phyloP scores from a whole-genome alignment of 2,329 filamentous ascomycete genomes.

The Tolypocladium cylindrosporum region DNA sequence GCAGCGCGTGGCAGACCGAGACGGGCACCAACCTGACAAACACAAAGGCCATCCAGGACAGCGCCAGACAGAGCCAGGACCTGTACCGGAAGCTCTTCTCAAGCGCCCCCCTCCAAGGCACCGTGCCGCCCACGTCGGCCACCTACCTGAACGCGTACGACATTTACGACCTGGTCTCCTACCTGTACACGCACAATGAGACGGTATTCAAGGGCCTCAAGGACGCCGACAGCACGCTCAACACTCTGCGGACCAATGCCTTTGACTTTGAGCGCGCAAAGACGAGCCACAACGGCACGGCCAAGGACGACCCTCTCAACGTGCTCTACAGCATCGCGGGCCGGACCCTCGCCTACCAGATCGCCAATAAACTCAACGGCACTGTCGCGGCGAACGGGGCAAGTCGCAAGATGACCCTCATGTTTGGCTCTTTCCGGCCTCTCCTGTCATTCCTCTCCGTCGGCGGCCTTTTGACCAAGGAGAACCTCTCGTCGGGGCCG shows the following conservation, averaged over 20 bases:
- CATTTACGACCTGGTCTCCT: constrained; percentile 46
- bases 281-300: constrained; percentile 45
- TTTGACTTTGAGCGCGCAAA: constrained; percentile 52
- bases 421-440: constrained; percentile 45
- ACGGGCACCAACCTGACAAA: constrained; percentile 13
- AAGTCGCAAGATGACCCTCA: constrained; percentile 37
- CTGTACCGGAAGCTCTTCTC: constrained; percentile 36
- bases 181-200: constrained; percentile 40
- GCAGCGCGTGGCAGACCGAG: constrained; percentile 25
- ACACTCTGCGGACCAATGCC: constrained; percentile 52
- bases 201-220: constrained; percentile 28
- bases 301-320: constrained; percentile 19
- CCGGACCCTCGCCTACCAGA: constrained; percentile 36
- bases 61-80: constrained; percentile 16
- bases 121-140: constrained; percentile 21
- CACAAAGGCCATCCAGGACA: constrained; percentile 12
- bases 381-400: constrained; percentile 29
- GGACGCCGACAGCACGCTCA: constrained; percentile 20
- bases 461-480: constrained; percentile 31
- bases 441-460: constrained; percentile 46
- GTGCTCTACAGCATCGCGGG: constrained; percentile 40
- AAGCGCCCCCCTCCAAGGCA: constrained; percentile 23
- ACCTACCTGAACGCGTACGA: constrained; percentile 40
- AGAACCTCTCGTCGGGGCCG: constrained; percentile 37
- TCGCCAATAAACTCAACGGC: constrained; percentile 30